These are phyloP conservation scores for Gremmenia infestans DNA, from an alignment of 2,329 filamentous ascomycete genomes.

Conservation along the genomic window DNA sequence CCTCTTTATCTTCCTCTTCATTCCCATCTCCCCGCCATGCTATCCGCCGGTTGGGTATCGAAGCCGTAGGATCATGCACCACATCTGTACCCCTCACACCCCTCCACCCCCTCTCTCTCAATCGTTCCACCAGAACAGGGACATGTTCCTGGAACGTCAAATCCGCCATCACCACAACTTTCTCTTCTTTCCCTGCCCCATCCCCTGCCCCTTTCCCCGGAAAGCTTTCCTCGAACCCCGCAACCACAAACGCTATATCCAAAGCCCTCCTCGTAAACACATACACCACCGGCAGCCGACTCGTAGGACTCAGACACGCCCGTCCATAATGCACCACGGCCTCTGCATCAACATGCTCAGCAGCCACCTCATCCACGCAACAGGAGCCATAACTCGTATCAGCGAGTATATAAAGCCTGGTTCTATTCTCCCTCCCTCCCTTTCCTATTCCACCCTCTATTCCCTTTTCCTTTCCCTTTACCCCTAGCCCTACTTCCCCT, in stretches of 20 bases:
- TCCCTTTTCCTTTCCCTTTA: not conserved
- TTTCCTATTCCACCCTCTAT: not conserved
- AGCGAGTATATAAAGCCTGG: slow-evolving; percentile 71
- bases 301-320: slow-evolving; percentile 86
- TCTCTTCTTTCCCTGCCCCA: slow-evolving; percentile 41
- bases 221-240: slow-evolving; percentile 65
- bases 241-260: slow-evolving; percentile 50
- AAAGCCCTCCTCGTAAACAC: slow-evolving; percentile 77
- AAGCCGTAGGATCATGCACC: slow-evolving; percentile 70
- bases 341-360: slow-evolving; percentile 86
- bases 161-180: slow-evolving; percentile 80
- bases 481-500: slow-evolving; percentile 3
- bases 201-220: slow-evolving; percentile 35
- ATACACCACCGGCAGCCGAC: slow-evolving; percentile 80
- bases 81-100: slow-evolving; percentile 66
- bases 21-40: slow-evolving; percentile 40
- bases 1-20: slow-evolving; percentile 34
- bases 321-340: slow-evolving; percentile 93
- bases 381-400: slow-evolving; percentile 97
- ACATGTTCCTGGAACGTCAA: slow-evolving; percentile 81
- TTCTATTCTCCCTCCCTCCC: slow-evolving; percentile 27
- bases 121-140: slow-evolving; percentile 44
- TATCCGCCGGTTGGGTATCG: slow-evolving; percentile 78
- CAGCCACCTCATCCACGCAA: slow-evolving; percentile 94
- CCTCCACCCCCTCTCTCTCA: slow-evolving; percentile 63